Conservation (phyloP, 2,329 filamentous ascomycete genomes). For the Pseudocercospora fijiensis region DNA sequence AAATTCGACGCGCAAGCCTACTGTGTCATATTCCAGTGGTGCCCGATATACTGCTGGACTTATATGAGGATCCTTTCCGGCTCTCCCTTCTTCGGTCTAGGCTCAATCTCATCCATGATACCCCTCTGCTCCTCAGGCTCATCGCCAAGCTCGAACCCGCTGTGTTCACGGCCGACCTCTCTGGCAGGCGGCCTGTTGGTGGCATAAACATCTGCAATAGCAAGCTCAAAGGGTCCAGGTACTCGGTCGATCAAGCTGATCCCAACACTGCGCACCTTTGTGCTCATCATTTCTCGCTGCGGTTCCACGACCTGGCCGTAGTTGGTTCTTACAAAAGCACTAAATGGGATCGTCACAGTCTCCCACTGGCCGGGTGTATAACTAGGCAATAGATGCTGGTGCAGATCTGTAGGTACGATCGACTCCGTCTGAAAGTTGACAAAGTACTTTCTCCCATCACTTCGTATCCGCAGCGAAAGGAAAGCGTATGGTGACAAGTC, state of each 20-base stretch:
- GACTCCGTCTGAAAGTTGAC: slow-evolving; percentile 95
- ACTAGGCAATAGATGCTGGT: slow-evolving; percentile 85
- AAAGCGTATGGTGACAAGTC: slow-evolving; percentile 87
- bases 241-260: slow-evolving; percentile 86
- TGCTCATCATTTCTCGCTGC: slow-evolving; percentile 81
- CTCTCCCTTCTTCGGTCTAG: slow-evolving; percentile 36
- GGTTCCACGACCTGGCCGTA: slow-evolving; percentile 89
- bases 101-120: slow-evolving; percentile 36
- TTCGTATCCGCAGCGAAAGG: slow-evolving; percentile 83
- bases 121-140: slow-evolving; percentile 27
- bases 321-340: slow-evolving; percentile 93
- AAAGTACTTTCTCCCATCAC: slow-evolving; percentile 87
- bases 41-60: slow-evolving; percentile 3
- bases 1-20: not conserved
- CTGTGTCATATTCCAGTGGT: not conserved
- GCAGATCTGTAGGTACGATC: slow-evolving; percentile 89
- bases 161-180: slow-evolving; percentile 35
- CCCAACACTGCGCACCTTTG: slow-evolving; percentile 81
- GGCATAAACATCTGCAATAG: slow-evolving; percentile 84
- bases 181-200: slow-evolving; percentile 63
- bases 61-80: slow-evolving; percentile 40
- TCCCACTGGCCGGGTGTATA: slow-evolving; percentile 85
- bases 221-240: slow-evolving; percentile 83
- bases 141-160: slow-evolving; percentile 32
- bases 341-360: slow-evolving; percentile 86